Evolutionary conservation across 495 filamentous ascomycete species (phyloP).

Genomic region (Hypoxylon fragiforme): DNA sequence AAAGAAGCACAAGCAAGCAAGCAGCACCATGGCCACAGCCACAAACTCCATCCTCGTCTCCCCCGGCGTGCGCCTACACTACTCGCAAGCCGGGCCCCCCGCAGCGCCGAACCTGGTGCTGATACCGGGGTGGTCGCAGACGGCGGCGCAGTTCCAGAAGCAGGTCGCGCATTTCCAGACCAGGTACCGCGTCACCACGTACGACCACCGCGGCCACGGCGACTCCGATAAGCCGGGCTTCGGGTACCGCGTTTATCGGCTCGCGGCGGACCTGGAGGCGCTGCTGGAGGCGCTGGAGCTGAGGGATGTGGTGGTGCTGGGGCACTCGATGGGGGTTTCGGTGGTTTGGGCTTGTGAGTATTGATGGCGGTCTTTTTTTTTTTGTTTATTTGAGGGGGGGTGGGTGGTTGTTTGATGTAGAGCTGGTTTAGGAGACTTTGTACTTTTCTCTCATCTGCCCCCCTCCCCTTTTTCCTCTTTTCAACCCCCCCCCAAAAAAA

Average conservation of each 20-base stretch:
- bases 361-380: too few species aligned
- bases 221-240: constrained; percentile 30
- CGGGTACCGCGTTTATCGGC: constrained; percentile 25
- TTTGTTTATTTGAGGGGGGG: too few species aligned
- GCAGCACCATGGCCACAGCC: constrained; percentile 10
- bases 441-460: too few species aligned
- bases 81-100: constrained; percentile 16
- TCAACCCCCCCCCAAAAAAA: too few species aligned
- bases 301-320: constrained; percentile 11
- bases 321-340: constrained; percentile 25
- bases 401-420: too few species aligned
- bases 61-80: constrained; percentile 25
- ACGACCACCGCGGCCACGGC: constrained; percentile 34
- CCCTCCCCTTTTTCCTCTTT: too few species aligned
- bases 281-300: constrained; percentile 24
- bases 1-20: too few species aligned
- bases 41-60: constrained; percentile 13
- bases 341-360: constrained; percentile 27
- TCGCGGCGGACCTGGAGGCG: constrained; percentile 19
- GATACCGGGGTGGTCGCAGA: constrained; percentile 30
- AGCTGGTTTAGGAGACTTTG: too few species aligned
- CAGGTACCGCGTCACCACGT: constrained; percentile 23
- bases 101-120: constrained; percentile 26
- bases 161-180: constrained; percentile 23
- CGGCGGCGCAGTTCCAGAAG: constrained; percentile 25